Evolutionary conservation across 2,329 filamentous ascomycete species (phyloP), one percentile per base, ranked within the genome.

Genomic region (Plenodomus biglobosus): DNA sequence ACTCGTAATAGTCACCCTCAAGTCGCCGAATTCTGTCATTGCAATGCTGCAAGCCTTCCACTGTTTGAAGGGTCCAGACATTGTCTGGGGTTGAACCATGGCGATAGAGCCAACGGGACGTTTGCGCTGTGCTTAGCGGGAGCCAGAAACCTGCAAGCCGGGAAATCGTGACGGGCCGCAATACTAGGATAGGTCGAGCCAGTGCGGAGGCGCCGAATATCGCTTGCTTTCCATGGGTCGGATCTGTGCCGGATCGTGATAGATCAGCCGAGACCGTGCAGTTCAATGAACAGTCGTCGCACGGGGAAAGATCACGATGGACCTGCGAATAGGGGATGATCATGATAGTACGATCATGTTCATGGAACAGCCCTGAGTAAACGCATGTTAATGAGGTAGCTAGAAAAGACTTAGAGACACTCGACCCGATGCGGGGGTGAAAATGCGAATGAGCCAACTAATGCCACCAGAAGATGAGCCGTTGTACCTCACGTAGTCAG

Each of bases 81-180:
- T 32, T 10, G 27, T 32, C 27, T 32, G 27, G 18, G 35, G 35
- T 37, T 18, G 6, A 10, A 37, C 11, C 35, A 37, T 37, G 35
- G 8, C 16, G 8, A 37, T 37, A 8, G 16, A 17, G 35, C 35
- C 42, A 38, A 44, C 42, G 42, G 35, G 22, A 44, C 35, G 42
- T 30, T n/a, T 39, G 42, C 42, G 42, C 15, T 8, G 7, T 39
- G 22, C 18, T 39, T 21, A 15, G 32, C 10, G 20, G 6, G 41
- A 21, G 34, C 41, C 41, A 43, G 17, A 37, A 15, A 7, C 10
- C 5, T 21, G 13, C 22, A 11, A 22, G 4, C 17, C 35, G 35
- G 16, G 20, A 21, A 22, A 44, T 13, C 24, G 16, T 44, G 24
- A 32, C 42, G 42, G 27, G 20, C 42, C 42, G 42, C 21, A 27